A percentile compares a stretch with the other conserved stretches of the same genome.
These are phyloP conservation scores for Colletotrichum magnum DNA, from an alignment of 2,329 filamentous ascomycete species.

Conservation along the genomic window DNA sequence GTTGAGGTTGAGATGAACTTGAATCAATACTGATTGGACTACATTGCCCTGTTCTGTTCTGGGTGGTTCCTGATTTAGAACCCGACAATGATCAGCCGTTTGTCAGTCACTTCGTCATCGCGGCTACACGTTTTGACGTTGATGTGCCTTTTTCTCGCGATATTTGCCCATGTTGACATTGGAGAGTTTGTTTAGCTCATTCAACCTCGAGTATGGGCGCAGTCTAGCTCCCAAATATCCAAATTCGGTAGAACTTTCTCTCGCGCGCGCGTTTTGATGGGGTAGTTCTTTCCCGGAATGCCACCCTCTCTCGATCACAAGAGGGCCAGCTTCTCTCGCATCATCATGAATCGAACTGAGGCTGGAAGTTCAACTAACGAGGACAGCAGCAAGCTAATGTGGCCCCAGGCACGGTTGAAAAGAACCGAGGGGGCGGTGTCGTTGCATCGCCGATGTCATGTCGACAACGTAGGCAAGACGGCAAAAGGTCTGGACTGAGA, in stretches of 20 bases:
- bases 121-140: background rate
- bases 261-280: background rate
- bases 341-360: background rate
- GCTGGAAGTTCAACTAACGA: background rate
- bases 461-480: too few relatives aligned
- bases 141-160: background rate
- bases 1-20: background rate
- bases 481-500: too few relatives aligned
- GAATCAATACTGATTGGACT: background rate
- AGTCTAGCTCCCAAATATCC: background rate
- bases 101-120: background rate
- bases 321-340: background rate
- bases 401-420: background rate
- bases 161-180: background rate
- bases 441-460: too few relatives aligned
- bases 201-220: background rate
- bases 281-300: background rate
- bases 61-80: background rate
- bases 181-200: background rate
- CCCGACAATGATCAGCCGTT: too few relatives aligned
- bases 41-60: background rate
- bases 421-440: background rate
- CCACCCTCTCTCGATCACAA: background rate
- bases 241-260: background rate
- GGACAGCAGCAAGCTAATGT: background rate